Base-by-base conservation (phyloP, 306 rosid genomes). In the Citrullus mucosospermus region DNA sequence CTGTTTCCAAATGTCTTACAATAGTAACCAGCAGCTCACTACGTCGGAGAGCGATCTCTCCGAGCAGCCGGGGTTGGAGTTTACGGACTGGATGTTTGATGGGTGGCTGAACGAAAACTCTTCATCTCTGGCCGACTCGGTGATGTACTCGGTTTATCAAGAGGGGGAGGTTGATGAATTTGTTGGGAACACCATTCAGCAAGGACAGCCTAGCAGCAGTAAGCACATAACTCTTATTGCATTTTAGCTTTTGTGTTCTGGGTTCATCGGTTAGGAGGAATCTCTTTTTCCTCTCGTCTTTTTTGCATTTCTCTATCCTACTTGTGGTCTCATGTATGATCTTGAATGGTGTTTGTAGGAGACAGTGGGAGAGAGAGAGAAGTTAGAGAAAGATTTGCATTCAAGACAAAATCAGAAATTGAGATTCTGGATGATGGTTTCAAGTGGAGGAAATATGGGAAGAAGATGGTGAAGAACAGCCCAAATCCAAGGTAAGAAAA, bases 391-490 rank as follows among this genome's bases (percentile, higher is more conserved):
- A 88, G 89, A 82, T 80, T 88, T 44, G 93, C 95, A 25, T 89
- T 94, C 82, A 94, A 78, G 85, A 94, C 91, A 18, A 81, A 80
- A 88, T 86, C 98, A 69, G 94, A 89, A 83, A 57, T 90, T 75
- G 98, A 94, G 76, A 81, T 90, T 65, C 68, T 94, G 22, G 93
- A 94, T 10, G 97, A 94, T 81, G 96, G 98, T 5, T 92, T 83
- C 91, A 94, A 70, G 78, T 94, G 98, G 98, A 89, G 97, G 80
- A 94, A 94, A 85, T 94, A 94, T 39, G 98, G 98, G 54, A 94
- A 94, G 85, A 94, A 94, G 78, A 90, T 80, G 93, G 98, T 92
- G 22, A 94, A 94, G 84, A 90, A 92, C 89, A 94, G 90, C 88
- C 93, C 96, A 51, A 84, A 94, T 81, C 98, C 97, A 12, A 94